Conservation (phyloP, 345 rosid genomes). For the Aegle marmelos region DNA sequence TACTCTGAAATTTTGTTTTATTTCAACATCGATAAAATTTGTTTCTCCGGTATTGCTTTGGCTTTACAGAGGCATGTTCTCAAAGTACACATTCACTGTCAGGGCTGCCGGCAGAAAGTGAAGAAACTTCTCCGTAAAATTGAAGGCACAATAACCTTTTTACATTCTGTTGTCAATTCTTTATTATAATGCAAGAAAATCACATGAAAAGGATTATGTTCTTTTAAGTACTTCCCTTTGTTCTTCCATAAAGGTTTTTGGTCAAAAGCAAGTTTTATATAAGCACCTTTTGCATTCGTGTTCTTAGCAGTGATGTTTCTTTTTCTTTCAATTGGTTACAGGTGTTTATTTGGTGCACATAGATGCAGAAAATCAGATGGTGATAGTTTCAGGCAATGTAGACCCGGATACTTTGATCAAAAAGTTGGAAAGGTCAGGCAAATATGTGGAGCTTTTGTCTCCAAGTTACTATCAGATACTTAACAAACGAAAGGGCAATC, state of each 20-base stretch:
- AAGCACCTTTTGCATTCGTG: neutral
- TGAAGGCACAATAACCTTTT: slow-evolving; percentile 41
- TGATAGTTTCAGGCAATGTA: slow-evolving; percentile 54
- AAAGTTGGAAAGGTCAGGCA: slow-evolving; percentile 53
- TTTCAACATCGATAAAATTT: neutral
- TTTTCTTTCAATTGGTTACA: slow-evolving; percentile 26
- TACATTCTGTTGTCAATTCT: neutral
- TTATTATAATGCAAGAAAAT: no score
- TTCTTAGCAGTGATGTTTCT: neutral
- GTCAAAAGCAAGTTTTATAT: neutral
- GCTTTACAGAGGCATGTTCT: slow-evolving; percentile 51
- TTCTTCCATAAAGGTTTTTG: neutral
- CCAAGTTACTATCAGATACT: slow-evolving; percentile 19
- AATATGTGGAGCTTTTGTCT: slow-evolving; percentile 54
- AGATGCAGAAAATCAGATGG: slow-evolving; percentile 47
- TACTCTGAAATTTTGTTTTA: neutral
- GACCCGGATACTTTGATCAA: slow-evolving; percentile 44
- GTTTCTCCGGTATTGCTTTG: neutral
- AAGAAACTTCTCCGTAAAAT: slow-evolving; percentile 64
- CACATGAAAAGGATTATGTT: no score
- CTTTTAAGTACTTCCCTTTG: neutral
- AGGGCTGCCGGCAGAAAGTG: slow-evolving; percentile 68
- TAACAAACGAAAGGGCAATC: slow-evolving; percentile 12
- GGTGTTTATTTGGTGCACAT: slow-evolving; percentile 62
- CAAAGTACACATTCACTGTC: slow-evolving; percentile 68